Evolutionary conservation across 1,139 yeast species (phyloP), one percentile per base, ranked within the genome.

Genomic region (Candida sanyaensis): DNA sequence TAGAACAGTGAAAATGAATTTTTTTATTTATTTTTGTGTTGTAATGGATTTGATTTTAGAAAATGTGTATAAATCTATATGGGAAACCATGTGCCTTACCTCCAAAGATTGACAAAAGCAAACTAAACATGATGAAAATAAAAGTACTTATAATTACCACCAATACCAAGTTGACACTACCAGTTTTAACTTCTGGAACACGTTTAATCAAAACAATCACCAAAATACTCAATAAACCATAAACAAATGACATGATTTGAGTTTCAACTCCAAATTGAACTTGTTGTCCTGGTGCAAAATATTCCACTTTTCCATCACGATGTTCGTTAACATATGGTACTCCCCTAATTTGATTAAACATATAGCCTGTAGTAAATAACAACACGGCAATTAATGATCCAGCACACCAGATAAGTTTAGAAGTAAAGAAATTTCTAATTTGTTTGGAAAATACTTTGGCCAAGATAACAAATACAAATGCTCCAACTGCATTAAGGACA

Each of bases 291-390:
- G 78, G 76, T 8, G 73, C 59, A 59, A 92, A 81, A 63, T 89
- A 91, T 39, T 79, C 77, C 3, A 79, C 74, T 3, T 68, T 67
- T 28, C 92, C 93, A 43, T 78, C 69, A 7, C 73, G 74, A 46
- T 75, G 77, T 42, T 78, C 78, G 50, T 82, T 84, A 33, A 86
- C 75, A 60, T 84, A 87, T 17, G 90, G 96, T 7, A 85, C 78
- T 39, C 80, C 80, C 64, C 98, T 83, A 54, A 93, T 93, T 58
- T 83, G 81, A 65, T 90, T 91, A 78, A 83, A 93, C 99, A 93
- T 93, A 68, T 91, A 88, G 12, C 99, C 99, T 10, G 95, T 77
- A 45, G 82, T 84, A 73, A 92, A 88, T 58, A 91, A 70, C 53
- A 92, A 73, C 27, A 89, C 78, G 11, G 80, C 60, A 40, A 87